Evolutionary conservation across 257 asterid species (phyloP).

Genomic region (Scutellaria minor): DNA sequence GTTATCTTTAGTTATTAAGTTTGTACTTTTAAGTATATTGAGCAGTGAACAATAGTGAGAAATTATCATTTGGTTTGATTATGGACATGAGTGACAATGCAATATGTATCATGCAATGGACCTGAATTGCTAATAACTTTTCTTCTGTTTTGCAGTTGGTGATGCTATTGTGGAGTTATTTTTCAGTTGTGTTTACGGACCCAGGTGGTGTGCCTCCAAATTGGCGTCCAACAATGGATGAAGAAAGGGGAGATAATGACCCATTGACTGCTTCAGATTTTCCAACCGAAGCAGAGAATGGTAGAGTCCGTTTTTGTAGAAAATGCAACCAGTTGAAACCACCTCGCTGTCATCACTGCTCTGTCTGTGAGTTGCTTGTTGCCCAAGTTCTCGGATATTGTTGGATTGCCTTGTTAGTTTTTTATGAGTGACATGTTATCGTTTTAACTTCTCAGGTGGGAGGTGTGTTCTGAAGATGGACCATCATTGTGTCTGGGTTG

Average conservation of each 20-base stretch:
- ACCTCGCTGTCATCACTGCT: constrained; percentile 99
- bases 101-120: constrained; percentile 23
- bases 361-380: constrained; percentile 86
- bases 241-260: constrained; percentile 83
- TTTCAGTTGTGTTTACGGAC: constrained; percentile 94
- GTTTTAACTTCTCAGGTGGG: constrained; percentile 70
- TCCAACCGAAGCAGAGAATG: constrained; percentile 55
- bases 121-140: constrained; percentile 33
- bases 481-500: constrained; percentile 99
- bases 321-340: constrained; percentile 98
- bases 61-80: not conserved
- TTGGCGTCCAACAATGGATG: constrained; percentile 89
- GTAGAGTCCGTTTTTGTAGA: constrained; percentile 74
- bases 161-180: constrained; percentile 97
- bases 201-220: constrained; percentile 91
- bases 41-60: not conserved
- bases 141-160: constrained; percentile 63
- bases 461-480: constrained; percentile 97
- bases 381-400: constrained; percentile 28
- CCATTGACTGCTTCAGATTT: constrained; percentile 73
- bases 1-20: constrained; percentile 7
- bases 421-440: constrained; percentile 31
- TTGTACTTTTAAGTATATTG: not conserved
- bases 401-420: constrained; percentile 20
- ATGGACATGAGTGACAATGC: constrained; percentile 7